A percentile compares a stretch with the other conserved stretches of the same genome.
phyloP scores from a whole-genome alignment of 768 basidiomycete genomes.

The Boletus rubescentipes region DNA sequence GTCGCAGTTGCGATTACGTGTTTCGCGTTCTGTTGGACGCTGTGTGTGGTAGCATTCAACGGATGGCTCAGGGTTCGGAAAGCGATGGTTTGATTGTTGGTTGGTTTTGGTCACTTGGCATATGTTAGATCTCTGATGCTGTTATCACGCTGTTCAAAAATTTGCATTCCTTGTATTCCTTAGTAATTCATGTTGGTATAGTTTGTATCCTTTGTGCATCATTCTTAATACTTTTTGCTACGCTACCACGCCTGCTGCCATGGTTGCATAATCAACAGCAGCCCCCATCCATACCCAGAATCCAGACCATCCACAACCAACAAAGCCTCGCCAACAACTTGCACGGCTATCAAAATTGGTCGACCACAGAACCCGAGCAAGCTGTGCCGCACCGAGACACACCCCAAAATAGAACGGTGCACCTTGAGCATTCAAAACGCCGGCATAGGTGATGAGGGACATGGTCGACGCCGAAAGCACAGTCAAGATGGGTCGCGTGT shows the following conservation, averaged over 20 bases:
- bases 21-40: slow-evolving; percentile 81
- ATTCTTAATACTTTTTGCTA: slow-evolving; percentile 1
- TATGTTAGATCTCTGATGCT: not conserved
- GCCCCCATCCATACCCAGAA: slow-evolving; percentile 87
- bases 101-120: not conserved
- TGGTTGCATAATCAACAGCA: slow-evolving; percentile 58
- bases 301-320: slow-evolving; percentile 84
- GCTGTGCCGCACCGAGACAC: slow-evolving; percentile 69
- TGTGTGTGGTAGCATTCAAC: slow-evolving; percentile 74
- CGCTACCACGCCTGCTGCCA: slow-evolving; percentile 13
- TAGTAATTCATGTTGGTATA: not conserved
- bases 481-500: slow-evolving; percentile 72
- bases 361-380: slow-evolving; percentile 68
- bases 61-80: slow-evolving; percentile 67
- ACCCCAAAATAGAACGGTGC: slow-evolving; percentile 79
- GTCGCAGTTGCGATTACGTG: slow-evolving; percentile 84
- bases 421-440: slow-evolving; percentile 75
- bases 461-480: slow-evolving; percentile 73
- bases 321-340: slow-evolving; percentile 91
- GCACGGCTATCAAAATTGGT: slow-evolving; percentile 74
- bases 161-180: not conserved
- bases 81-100: slow-evolving; percentile 15
- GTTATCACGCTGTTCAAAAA: not conserved
- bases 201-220: not conserved
- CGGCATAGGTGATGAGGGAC: slow-evolving; percentile 74